Base-by-base conservation (phyloP, 2,329 filamentous ascomycete genomes). In the Neofusicoccum kwambonambiense region DNA sequence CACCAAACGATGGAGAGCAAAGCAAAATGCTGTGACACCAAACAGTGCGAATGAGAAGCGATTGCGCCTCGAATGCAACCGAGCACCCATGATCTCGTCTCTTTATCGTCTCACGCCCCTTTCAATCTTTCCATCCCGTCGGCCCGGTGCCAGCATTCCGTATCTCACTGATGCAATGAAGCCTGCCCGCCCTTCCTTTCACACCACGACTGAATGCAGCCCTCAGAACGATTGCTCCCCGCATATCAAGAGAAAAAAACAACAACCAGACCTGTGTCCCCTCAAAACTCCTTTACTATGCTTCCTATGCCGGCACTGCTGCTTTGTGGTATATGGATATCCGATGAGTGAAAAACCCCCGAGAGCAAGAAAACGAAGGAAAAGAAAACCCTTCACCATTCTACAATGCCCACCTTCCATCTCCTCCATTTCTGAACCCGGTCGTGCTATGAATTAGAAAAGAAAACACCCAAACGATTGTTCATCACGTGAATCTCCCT, bases 401-500 rank as follows among this genome's bases (percentile, higher is more conserved):
- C 49, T 51, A 51, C 49, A 51, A 51, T 35, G 27, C 49, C 49
- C 27, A 15, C 4, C 3, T 35, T 4, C 15, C 15, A 7, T 31
- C 15, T n/a, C 49, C 27, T 51, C 22, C 37, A 3, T 9, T 11
- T 39, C 37, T 39, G 6, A 31, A 31, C 27, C 27, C 27, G 27
- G 27, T 5, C 27, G 6, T 31, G 27, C 37, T 39, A 39, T 12
- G 13, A 39, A 11, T 39, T 31, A 39, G 13, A 39, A 31, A 22
- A 49, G 7, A 41, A 19, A 39, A 39, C 7, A 35, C 12, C n/a
- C 41, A 45, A 45, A 22, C 11, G 9, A 27, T 49, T 7, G 27
- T 8, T 6, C 22, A 45, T 62, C 56, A 78, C 50, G 73, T 72
- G 71, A 75, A 77, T 27, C 76, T 74, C 27, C 77, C 75, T 45